Percentiles rank a stretch among this genome's conserved stretches.
Conservation (phyloP, 139 green algal species). For the Zygnema circumcarinatum region DNA sequence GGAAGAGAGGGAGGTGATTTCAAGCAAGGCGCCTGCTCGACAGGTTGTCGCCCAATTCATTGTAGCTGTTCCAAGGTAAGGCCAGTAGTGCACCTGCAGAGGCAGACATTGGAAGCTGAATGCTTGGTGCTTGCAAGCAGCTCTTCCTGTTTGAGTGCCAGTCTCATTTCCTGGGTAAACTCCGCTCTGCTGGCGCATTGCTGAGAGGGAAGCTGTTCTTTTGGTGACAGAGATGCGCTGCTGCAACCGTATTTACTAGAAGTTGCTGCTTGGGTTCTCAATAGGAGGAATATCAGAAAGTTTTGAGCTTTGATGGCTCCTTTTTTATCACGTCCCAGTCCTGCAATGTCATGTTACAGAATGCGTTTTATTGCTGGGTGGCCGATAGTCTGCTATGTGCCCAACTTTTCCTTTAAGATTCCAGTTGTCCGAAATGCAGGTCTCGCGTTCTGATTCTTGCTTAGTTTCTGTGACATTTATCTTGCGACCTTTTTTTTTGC, state of each 20-base stretch:
- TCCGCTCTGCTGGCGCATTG: background rate
- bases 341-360: slow-evolving; percentile 2
- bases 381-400: background rate
- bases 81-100: background rate
- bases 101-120: background rate
- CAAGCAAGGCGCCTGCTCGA: background rate
- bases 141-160: background rate
- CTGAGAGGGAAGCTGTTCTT: background rate
- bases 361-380: slow-evolving; percentile 1
- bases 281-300: slow-evolving; percentile 3
- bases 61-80: slow-evolving; percentile 1
- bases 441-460: background rate
- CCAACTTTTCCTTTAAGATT: slow-evolving; percentile 4
- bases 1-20: background rate
- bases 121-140: background rate
- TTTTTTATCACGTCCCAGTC: slow-evolving; percentile 2
- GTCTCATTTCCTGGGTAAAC: slow-evolving; percentile 1
- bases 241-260: slow-evolving; percentile 2
- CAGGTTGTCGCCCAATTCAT: background rate
- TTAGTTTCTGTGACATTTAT: slow-evolving; percentile 6
- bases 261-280: background rate
- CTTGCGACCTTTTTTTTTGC: slow-evolving; percentile 2
- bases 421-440: background rate
- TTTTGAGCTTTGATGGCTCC: background rate
- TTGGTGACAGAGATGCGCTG: background rate